phyloP scores from a whole-genome alignment of 768 basidiomycete species.

The Trametes meyenii region DNA sequence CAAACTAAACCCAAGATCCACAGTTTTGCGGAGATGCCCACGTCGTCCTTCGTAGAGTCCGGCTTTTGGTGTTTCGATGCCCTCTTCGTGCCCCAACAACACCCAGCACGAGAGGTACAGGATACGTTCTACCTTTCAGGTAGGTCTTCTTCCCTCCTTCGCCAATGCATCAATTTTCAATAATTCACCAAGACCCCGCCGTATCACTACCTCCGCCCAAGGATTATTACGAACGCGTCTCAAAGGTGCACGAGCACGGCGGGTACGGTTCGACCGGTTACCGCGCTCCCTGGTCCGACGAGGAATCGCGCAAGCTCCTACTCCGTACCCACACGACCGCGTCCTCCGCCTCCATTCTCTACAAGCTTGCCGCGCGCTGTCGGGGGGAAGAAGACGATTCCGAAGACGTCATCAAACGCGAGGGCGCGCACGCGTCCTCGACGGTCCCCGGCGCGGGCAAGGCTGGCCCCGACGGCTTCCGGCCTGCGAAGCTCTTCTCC shows the following conservation, averaged over 20 bases:
- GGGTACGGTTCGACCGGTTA: constrained; percentile 95
- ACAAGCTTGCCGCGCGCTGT: constrained; percentile 86
- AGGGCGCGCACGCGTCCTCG: constrained; percentile 42
- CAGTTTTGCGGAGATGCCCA: constrained; percentile 99
- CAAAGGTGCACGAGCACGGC: constrained; percentile 82
- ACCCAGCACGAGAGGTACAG: constrained; percentile 96
- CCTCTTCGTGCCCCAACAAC: constrained; percentile 97
- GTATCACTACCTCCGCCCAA: constrained; percentile 72
- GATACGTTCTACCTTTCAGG: constrained; percentile 99
- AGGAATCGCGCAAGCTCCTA: constrained; percentile 89
- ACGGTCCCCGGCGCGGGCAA: constrained; percentile 31
- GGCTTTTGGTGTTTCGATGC: constrained; percentile 99
- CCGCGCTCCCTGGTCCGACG: constrained; percentile 92
- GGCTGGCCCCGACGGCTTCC: constrained; percentile 68
- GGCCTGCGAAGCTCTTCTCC: constrained; percentile 92
- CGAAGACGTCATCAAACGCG: constrained; percentile 20
- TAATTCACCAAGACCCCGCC: constrained; percentile 64
- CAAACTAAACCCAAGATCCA: neutral
- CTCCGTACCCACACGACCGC: constrained; percentile 97
- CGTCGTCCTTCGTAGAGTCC: constrained; percentile 92
- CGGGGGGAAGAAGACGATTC: constrained; percentile 55
- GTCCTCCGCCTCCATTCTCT: constrained; percentile 91
- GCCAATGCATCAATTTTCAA: neutral
- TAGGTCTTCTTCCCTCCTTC: constrained; percentile 30
- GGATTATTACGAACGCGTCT: constrained; percentile 85